Percentiles rank a stretch among this genome's conserved stretches.
Conservation (phyloP, 2,329 filamentous ascomycete species). For the Alternaria novae-zelandiae region DNA sequence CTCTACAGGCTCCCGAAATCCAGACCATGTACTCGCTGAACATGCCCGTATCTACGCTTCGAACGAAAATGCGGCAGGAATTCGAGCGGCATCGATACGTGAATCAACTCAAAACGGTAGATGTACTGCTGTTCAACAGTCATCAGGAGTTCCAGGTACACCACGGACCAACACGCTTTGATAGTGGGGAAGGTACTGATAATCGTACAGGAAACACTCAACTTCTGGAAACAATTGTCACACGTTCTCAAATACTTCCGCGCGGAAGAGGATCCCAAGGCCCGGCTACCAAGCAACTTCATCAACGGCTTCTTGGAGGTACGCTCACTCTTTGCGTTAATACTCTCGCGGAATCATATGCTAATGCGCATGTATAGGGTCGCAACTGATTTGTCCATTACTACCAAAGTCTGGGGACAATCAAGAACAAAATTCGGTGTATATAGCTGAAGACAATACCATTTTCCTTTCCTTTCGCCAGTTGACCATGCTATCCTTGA, state of each 20-base stretch:
- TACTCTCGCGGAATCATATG: background rate
- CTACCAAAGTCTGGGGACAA: constrained; percentile 7
- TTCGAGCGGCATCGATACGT: constrained; percentile 96
- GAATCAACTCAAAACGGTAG: constrained; percentile 84
- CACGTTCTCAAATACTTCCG: constrained; percentile 98
- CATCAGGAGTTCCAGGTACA: constrained; percentile 91
- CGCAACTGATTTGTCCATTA: constrained; percentile 40
- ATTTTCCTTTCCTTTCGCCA: constrained; percentile 43
- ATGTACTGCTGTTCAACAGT: constrained; percentile 89
- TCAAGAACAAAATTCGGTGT: constrained; percentile 33
- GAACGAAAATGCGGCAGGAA: constrained; percentile 93
- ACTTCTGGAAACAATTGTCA: constrained; percentile 97
- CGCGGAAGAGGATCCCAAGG: constrained; percentile 78
- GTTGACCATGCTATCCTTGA: constrained; percentile 23
- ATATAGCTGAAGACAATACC: constrained; percentile 46
- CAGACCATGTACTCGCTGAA: constrained; percentile 96
- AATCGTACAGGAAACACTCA: constrained; percentile 82
- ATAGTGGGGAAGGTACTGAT: background rate
- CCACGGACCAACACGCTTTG: background rate
- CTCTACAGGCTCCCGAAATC: constrained; percentile 84
- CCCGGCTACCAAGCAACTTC: constrained; percentile 83
- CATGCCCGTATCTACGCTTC: constrained; percentile 83
- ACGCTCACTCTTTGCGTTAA: constrained; percentile 40
- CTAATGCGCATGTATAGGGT: constrained; percentile 37
- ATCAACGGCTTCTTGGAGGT: constrained; percentile 96